Evolutionary conservation across 2,329 filamentous ascomycete species (phyloP).

Genomic region (Pseudogymnoascus sp.): DNA sequence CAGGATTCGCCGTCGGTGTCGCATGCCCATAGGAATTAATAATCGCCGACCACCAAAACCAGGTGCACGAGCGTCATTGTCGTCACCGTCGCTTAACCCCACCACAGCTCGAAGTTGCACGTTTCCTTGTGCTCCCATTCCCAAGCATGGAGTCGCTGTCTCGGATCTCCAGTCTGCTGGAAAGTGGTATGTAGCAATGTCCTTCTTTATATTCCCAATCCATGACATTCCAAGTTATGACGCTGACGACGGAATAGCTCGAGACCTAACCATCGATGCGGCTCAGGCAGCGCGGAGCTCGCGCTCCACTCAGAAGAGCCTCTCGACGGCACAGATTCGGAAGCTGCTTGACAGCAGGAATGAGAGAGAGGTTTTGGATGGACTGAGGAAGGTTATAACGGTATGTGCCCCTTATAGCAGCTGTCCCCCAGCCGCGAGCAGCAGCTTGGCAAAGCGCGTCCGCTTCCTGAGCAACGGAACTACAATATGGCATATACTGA

Average conservation of each 20-base stretch:
- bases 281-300: slow-evolving; percentile 74
- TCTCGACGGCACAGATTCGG: slow-evolving; percentile 80
- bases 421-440: not conserved
- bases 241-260: slow-evolving; percentile 47
- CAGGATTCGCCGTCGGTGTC: not conserved
- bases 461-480: slow-evolving; percentile 7
- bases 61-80: slow-evolving; percentile 6
- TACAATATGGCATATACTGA: slow-evolving; percentile 3
- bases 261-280: slow-evolving; percentile 95
- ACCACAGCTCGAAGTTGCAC: slow-evolving; percentile 15
- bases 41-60: not conserved
- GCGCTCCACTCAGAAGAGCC: slow-evolving; percentile 51
- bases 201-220: not conserved
- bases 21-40: not conserved
- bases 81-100: slow-evolving; percentile 22
- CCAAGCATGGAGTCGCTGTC: slow-evolving; percentile 85
- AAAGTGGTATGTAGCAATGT: slow-evolving; percentile 62
- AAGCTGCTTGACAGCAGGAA: slow-evolving; percentile 89
- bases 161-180: slow-evolving; percentile 84
- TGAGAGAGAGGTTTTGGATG: slow-evolving; percentile 88
- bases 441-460: slow-evolving; percentile 11
- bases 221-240: not conserved
- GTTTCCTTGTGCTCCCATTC: not conserved
- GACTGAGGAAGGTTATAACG: slow-evolving; percentile 77
- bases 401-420: slow-evolving; percentile 41